These are phyloP conservation scores for Fraxinus paxiana DNA, from an alignment of 305 asterid species.

Conservation along the genomic window DNA sequence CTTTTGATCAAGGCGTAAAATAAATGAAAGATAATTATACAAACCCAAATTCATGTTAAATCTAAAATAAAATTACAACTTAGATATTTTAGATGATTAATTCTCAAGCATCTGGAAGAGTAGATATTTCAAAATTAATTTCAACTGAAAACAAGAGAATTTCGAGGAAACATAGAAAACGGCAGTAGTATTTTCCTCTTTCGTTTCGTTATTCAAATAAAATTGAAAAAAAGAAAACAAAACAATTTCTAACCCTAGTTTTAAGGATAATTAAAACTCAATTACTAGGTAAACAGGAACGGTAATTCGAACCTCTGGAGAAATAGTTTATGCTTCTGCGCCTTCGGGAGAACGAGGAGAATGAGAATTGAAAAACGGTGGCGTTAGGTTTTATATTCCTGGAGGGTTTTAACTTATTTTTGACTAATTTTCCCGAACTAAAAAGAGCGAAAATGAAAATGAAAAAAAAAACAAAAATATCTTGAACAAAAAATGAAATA, in stretches of 20 bases:
- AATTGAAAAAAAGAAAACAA: neutral
- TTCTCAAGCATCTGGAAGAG: neutral
- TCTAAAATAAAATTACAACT: neutral
- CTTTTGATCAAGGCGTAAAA: neutral
- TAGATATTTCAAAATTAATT: neutral
- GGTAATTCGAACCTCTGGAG: neutral
- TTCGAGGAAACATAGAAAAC: neutral
- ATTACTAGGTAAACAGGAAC: neutral
- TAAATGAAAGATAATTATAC: neutral
- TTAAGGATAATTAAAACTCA: neutral
- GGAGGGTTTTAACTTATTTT: neutral
- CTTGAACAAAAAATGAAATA: neutral
- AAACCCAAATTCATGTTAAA: neutral
- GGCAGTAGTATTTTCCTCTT: neutral
- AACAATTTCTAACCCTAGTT: neutral
- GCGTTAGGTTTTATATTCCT: neutral
- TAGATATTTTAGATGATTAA: neutral
- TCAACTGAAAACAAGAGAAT: neutral
- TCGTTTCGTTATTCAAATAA: neutral
- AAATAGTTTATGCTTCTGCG: neutral
- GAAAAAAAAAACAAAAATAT: neutral
- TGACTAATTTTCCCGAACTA: neutral
- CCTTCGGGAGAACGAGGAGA: neutral
- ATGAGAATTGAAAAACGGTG: neutral
- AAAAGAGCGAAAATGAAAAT: neutral